Conservation (phyloP, 495 filamentous ascomycete genomes). For the Hypomontagnella monticulosa region DNA sequence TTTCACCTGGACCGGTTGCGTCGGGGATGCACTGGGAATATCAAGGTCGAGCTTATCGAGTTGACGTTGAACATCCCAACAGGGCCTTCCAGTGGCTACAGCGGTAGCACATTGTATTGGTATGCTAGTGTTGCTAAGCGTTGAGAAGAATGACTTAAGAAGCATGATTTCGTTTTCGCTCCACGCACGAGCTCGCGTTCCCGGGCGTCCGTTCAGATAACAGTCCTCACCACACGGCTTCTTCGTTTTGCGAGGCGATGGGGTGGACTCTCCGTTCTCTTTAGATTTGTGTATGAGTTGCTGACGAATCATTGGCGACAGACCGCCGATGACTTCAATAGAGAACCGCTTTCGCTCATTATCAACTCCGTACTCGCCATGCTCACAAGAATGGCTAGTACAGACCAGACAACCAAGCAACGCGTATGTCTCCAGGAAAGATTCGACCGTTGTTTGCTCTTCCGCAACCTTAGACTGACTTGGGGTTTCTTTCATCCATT, state of each 20-base stretch:
- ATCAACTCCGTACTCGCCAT: constrained; percentile 58
- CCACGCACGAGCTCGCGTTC: constrained; percentile 50
- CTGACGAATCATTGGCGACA: constrained; percentile 41
- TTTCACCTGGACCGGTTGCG: constrained; percentile 46
- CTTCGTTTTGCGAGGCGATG: constrained; percentile 7
- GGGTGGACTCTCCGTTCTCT: constrained; percentile 19
- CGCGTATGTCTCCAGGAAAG: constrained; percentile 54
- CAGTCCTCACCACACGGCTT: constrained; percentile 55
- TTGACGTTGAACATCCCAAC: constrained; percentile 61
- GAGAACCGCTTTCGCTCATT: constrained; percentile 58
- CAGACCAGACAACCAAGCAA: constrained; percentile 58
- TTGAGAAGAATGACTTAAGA: constrained; percentile 51
- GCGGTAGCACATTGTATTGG: constrained; percentile 54
- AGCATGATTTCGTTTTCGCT: constrained; percentile 50
- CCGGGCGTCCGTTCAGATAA: constrained; percentile 47
- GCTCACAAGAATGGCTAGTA: constrained; percentile 60
- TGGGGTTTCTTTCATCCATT: constrained; percentile 55
- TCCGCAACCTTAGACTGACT: constrained; percentile 44
- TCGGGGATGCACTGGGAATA: constrained; percentile 38
- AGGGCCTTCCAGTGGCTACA: constrained; percentile 54
- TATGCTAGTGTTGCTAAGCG: constrained; percentile 50
- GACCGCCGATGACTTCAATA: constrained; percentile 47
- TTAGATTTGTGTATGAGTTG: constrained; percentile 33
- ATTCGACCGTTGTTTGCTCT: constrained; percentile 45
- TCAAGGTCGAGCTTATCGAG: constrained; percentile 52